These are phyloP conservation scores for Craterostigma plantagineum DNA, from an alignment of 257 asterid species.

Conservation along the genomic window DNA sequence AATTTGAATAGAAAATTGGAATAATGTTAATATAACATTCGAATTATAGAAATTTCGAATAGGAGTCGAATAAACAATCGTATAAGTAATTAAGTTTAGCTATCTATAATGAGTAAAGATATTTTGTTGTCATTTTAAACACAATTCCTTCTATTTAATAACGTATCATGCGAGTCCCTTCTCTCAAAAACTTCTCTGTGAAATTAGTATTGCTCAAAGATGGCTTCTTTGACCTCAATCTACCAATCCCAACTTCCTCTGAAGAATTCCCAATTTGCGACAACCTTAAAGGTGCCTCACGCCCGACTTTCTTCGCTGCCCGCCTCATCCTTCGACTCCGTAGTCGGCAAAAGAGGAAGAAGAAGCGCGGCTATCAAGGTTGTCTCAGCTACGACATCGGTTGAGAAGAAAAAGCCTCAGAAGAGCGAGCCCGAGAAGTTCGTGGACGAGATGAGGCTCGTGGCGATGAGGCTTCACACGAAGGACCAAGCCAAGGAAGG, in stretches of 20 bases:
- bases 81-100: too few species aligned
- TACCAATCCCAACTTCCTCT: conserved; percentile 30
- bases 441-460: conserved; percentile 95
- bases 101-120: too few species aligned
- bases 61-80: too few species aligned
- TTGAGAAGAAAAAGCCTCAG: conserved; percentile 58
- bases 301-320: conserved; percentile 20
- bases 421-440: conserved; percentile 85
- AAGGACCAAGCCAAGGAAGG: conserved; percentile 82
- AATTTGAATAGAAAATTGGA: too few species aligned
- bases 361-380: conserved; percentile 38
- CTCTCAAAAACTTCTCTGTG: too few species aligned
- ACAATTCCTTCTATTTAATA: too few species aligned
- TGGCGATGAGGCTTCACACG: conserved; percentile 85
- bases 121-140: too few species aligned
- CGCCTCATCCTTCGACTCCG: conserved; percentile 13
- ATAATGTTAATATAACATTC: too few species aligned
- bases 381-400: conserved; percentile 29
- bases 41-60: too few species aligned
- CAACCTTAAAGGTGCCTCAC: conserved; percentile 16
- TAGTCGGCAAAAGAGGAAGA: neutral
- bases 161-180: too few species aligned
- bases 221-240: conserved; percentile 60
- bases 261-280: conserved; percentile 20
- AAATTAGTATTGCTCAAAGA: conserved; percentile 8